Base-by-base conservation (phyloP, 2,329 filamentous ascomycete genomes). In the Setomelanomma holmii region DNA sequence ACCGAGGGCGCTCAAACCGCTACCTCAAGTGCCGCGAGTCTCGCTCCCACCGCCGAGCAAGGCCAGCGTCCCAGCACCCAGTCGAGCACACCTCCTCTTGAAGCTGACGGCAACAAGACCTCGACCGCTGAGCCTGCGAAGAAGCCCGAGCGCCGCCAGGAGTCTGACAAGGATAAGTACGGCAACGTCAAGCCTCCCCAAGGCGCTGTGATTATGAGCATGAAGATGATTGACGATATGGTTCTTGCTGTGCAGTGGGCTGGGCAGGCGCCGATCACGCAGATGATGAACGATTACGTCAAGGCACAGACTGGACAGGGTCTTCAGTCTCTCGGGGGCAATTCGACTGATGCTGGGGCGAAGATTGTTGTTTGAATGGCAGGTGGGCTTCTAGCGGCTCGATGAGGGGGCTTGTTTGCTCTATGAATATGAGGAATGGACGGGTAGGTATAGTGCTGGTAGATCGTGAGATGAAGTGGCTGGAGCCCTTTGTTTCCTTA, bases 201-300 rank as follows among this genome's bases (percentile, higher is more conserved):
- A 24, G 71, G 72, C 36, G 57, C 60, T 14, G 55, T 73, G 27
- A 55, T 67, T 42, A 68, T 75, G 60, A 68, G 62, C 19, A 73
- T 75, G 72, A 66, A 64, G 53, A 59, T 67, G 53, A 58, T 75
- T 17, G 64, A 73, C 38, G 58, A 58, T 23, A 75, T 75, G 72
- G 71, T 58, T 5, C 41, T 56, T 33, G 38, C 61, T 16, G 46
- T 61, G 14, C 41, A 49, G 6, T 72, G 68, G 66, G 68, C 61
- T 48, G 67, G 66, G 16, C 63, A 71, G 47, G 63, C 62, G 7
- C 63, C 68, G 3, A 68, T 73, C 40, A 65, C 58, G 7, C 43
- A 70, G 61, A 73, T 73, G 68, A 72, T 73, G 70, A 67, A 49
- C 48, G 64, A 73, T 5, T 72, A 65, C 35, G 66, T 70, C 36